Conservation (phyloP, 139 green algal genomes). For the Pseudopediastrum boryanum region DNA sequence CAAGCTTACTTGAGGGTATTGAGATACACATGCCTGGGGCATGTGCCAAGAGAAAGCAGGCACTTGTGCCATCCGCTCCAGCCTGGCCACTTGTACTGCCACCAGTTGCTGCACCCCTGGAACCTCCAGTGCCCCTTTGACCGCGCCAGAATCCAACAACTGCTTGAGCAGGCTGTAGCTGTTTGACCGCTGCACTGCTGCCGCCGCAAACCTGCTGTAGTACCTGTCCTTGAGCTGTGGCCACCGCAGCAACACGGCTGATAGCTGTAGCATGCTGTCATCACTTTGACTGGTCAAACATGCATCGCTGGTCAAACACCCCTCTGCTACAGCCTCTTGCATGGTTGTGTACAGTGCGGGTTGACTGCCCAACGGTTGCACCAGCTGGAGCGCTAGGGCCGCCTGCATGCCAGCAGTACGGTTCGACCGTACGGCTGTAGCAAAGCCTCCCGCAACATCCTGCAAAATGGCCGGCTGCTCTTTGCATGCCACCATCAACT, state of each 20-base stretch:
- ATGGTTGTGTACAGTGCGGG: background rate
- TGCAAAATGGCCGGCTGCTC: background rate
- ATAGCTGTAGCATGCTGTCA: conserved; percentile 17
- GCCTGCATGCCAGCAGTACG: too few species aligned
- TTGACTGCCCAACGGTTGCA: background rate
- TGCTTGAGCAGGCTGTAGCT: background rate
- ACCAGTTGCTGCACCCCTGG: conserved; percentile 4
- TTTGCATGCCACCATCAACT: background rate
- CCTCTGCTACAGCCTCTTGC: background rate
- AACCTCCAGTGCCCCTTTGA: background rate
- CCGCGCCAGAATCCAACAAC: background rate
- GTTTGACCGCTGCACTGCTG: background rate
- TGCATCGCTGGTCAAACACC: background rate
- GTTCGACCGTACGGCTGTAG: background rate
- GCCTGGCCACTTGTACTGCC: background rate
- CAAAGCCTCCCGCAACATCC: background rate
- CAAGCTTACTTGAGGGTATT: too few species aligned
- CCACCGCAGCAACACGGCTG: background rate
- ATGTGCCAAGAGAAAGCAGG: background rate
- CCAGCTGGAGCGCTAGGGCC: too few species aligned
- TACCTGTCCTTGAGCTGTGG: background rate
- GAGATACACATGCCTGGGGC: background rate
- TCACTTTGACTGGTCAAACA: background rate
- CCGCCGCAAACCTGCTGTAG: background rate
- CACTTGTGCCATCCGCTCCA: conserved; percentile 1